Base-by-base conservation (phyloP, 2,329 filamentous ascomycete genomes). In the Malbranchea zuffiana region DNA sequence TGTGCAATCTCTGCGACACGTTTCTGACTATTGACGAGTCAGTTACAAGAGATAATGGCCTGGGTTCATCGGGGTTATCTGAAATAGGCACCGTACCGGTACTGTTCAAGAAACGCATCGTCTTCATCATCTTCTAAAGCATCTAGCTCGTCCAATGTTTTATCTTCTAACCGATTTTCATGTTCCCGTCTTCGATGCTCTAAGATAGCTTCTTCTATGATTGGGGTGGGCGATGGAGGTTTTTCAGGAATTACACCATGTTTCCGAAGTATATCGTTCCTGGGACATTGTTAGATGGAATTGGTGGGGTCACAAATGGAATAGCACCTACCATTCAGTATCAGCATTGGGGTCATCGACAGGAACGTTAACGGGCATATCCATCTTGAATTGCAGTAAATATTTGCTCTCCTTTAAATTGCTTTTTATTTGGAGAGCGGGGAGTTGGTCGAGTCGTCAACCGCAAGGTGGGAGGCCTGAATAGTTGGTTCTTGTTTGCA, bases 171-270 rank as follows among this genome's bases (percentile, higher is more conserved):
- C 36, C 90, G 71, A 57, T 95, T 95, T 56, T 95, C 88, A 53
- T 96, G 79, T 18, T 87, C 87, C 44, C 92, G 69, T 50, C 78
- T 70, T 41, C 82, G 75, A 8, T 83, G 90, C 65, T 94, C 83
- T 13, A 80, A 61, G 31, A 98, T 75, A 3, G 90, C 90, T 67
- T 96, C 88, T 63, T 98, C 82, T 51, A 98, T 95, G 66, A 94
- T 80, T 5, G 87, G 86, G 2, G 90, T 95, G 2, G 90, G 90
- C 30, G 88, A 94, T 3, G 87, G 86, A 0, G 88, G 86, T 58
- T 94, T 96, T 59, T 96, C 87, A n/a, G 90, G 90, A 44, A 98
- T 96, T 48, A 98, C 72, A 47, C 86, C 85, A 67, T 98, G 86
- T 61, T 93, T 92, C 50, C 90, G 83, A 40, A 98, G 78, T 54